A percentile compares a stretch with the other conserved stretches of the same genome.
Evolutionary conservation across 2,329 filamentous ascomycete species (phyloP).

Genomic region (Pseudogymnoascus sp.): DNA sequence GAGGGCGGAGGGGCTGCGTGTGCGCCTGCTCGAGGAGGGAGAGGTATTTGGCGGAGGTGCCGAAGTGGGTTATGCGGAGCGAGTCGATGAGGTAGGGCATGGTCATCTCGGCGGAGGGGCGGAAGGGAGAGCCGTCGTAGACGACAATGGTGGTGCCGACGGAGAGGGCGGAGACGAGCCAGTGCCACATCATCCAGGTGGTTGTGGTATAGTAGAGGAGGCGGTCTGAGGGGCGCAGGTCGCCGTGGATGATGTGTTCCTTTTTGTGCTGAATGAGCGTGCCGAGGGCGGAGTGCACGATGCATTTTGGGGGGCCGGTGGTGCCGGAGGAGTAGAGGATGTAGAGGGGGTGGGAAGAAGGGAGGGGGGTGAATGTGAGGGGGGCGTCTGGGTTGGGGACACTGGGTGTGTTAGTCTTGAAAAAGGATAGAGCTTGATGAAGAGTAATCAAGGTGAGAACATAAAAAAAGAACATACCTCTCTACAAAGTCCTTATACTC

Average conservation of each 20-base stretch:
- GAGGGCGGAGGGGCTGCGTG: slow-evolving; percentile 46
- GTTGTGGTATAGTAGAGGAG: slow-evolving; percentile 93
- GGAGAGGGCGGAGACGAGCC: slow-evolving; percentile 80
- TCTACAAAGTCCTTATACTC: slow-evolving; percentile 37
- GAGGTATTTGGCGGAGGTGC: slow-evolving; percentile 89
- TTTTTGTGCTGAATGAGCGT: slow-evolving; percentile 96
- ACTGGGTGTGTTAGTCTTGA: slow-evolving; percentile 28
- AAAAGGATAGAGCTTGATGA: slow-evolving; percentile 29
- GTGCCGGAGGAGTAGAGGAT: slow-evolving; percentile 92
- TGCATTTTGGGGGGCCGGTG: slow-evolving; percentile 80
- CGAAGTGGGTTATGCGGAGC: slow-evolving; percentile 81
- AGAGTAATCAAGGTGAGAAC: slow-evolving; percentile 18
- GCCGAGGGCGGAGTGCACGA: slow-evolving; percentile 83
- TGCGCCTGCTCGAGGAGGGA: slow-evolving; percentile 77
- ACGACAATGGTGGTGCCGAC: slow-evolving; percentile 75
- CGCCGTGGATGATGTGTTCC: slow-evolving; percentile 81
- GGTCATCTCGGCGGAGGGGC: slow-evolving; percentile 67
- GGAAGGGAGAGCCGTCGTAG: slow-evolving; percentile 90
- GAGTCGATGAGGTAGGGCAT: slow-evolving; percentile 76
- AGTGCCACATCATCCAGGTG: slow-evolving; percentile 99
- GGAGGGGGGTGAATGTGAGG: slow-evolving; percentile 65
- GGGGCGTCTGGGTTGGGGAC: slow-evolving; percentile 25
- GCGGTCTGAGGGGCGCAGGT: slow-evolving; percentile 61
- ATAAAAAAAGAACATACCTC: slow-evolving; percentile 15
- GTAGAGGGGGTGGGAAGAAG: slow-evolving; percentile 82